Evolutionary conservation across 2,329 filamentous ascomycete genomes (phyloP), one percentile per base, ranked within the genome.

Genomic region (Pyricularia sp.): DNA sequence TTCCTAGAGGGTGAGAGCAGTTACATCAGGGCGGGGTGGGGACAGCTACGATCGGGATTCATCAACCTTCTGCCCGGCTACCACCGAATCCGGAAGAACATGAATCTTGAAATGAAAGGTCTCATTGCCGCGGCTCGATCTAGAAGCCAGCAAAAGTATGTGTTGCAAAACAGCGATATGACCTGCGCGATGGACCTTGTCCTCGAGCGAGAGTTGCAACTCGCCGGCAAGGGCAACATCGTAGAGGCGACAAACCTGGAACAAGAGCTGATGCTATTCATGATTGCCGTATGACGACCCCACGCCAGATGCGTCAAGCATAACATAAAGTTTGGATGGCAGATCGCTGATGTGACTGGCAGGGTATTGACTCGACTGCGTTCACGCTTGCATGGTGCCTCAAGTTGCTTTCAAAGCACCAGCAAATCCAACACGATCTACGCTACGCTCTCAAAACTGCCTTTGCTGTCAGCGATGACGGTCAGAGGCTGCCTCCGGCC

Each of bases 341-440:
- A 75, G 2, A 66, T 76, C 16, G 63, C 67, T n/a, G 67, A 35
- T 53, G 12, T 4, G 1, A 13, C 4, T 3, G 44, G n/a, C 75
- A 76, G 62, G 79, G 78, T n/a, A 76, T 80, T 65, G 78, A 81
- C 62, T 80, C 79, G 0, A 79, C 76, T 0, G 72, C 75, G 12
- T 78, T 75, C 8, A 76, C 76, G 0, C 67, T 79, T 0, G 49
- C 66, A 4, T 66, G 66, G 66, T 66, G 65, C 13, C n/a, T 61
- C 57, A 66, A 63, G 22, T 59, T 65, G n/a, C 65, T 66, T 40
- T 62, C 62, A 30, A 35, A 44, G 7, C 40, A 65, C 19, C 64
- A 44, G 33, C 22, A 26, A 12, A 59, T 65, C 5, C 66, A 65
- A n/a, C 44, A 4, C 6, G 57, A 66, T 44, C 33, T 66, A 1